These are phyloP conservation scores for Penicillium occitanis DNA, from an alignment of 2,329 filamentous ascomycete genomes.

Conservation along the genomic window DNA sequence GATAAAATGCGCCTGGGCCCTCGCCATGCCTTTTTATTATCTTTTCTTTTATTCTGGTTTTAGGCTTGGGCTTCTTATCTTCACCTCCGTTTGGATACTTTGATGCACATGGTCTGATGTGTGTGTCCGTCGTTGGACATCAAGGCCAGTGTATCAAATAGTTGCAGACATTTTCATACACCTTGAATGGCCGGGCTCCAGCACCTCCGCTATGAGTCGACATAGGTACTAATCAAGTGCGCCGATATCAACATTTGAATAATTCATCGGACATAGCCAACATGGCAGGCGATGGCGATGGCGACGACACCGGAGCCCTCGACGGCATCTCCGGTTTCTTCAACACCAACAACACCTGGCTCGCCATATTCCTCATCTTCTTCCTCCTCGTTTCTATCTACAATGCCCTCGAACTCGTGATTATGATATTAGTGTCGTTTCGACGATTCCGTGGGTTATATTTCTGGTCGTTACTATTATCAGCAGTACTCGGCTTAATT, in stretches of 20 bases:
- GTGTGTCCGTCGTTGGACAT: background rate
- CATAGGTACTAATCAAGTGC: background rate
- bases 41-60: background rate
- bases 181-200: background rate
- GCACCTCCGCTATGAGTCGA: background rate
- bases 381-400: constrained; percentile 45
- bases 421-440: constrained; percentile 43
- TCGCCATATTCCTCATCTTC: constrained; percentile 16
- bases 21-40: background rate
- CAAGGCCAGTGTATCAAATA: background rate
- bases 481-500: constrained; percentile 38
- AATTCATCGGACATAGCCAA: background rate
- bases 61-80: background rate
- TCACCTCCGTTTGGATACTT: background rate
- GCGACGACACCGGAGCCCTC: background rate
- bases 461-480: constrained; percentile 44
- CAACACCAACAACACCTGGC: constrained; percentile 4
- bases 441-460: constrained; percentile 43
- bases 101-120: background rate
- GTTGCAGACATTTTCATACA: background rate
- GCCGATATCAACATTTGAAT: background rate
- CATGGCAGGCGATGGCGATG: background rate
- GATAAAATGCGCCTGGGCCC: background rate
- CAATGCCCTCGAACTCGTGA: constrained; percentile 50
- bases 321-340: constrained; percentile 20